Evolutionary conservation across 2,329 filamentous ascomycete genomes (phyloP).

Genomic region (Beauveria bassiana): DNA sequence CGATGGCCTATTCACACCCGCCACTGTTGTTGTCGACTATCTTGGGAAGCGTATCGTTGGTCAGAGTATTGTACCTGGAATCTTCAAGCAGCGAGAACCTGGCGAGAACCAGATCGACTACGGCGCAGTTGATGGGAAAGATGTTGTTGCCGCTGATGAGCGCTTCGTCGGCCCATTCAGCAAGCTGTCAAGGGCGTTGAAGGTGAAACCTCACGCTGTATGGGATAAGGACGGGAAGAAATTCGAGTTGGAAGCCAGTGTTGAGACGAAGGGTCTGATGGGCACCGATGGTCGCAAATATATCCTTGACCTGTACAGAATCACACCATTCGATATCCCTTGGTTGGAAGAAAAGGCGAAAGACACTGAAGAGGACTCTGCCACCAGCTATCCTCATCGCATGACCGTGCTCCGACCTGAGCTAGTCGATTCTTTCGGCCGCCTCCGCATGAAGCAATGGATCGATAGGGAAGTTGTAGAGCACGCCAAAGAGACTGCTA

Average conservation of each 20-base stretch:
- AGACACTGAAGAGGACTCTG: constrained; percentile 33
- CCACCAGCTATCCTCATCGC: constrained; percentile 72
- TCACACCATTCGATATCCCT: constrained; percentile 81
- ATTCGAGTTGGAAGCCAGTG: constrained; percentile 87
- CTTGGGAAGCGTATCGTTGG: constrained; percentile 94
- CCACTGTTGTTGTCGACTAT: constrained; percentile 94
- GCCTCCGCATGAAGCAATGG: constrained; percentile 82
- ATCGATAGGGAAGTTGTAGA: constrained; percentile 68
- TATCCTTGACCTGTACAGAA: constrained; percentile 90
- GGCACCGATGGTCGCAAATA: constrained; percentile 96
- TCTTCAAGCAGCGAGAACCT: constrained; percentile 96
- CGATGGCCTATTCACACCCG: constrained; percentile 85
- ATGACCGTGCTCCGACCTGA: constrained; percentile 94
- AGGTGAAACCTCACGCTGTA: constrained; percentile 88
- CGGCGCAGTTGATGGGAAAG: constrained; percentile 94
- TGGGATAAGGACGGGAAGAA: constrained; percentile 95
- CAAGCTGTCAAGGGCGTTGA: constrained; percentile 82
- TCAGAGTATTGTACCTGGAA: constrained; percentile 96
- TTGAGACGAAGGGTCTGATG: constrained; percentile 96
- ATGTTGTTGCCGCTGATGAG: constrained; percentile 85
- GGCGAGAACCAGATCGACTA: constrained; percentile 99
- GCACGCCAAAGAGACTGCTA: constrained; percentile 13
- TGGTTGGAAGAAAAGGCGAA: constrained; percentile 75
- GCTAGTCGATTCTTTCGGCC: constrained; percentile 78
- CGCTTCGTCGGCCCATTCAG: constrained; percentile 78